Percentiles rank a stretch among this genome's conserved stretches.
phyloP scores from a whole-genome alignment of 371 early-diverging fungal genomes.

The Mortierella sp. region DNA sequence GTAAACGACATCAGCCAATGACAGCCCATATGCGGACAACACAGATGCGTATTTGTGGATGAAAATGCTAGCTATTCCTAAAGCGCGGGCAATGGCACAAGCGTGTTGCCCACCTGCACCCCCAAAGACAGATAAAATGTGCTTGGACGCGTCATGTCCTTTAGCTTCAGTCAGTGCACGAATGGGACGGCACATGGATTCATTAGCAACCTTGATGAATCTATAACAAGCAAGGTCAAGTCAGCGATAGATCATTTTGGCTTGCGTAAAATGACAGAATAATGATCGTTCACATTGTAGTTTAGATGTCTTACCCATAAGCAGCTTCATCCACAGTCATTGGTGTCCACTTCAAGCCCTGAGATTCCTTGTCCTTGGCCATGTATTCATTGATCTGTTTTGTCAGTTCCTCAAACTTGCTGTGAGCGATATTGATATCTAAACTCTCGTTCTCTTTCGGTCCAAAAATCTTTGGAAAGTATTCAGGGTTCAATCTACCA shows the following conservation, averaged over 20 bases:
- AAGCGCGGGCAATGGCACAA: constrained; percentile 90
- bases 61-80: constrained; percentile 87
- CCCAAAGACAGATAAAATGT: constrained; percentile 94
- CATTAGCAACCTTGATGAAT: constrained; percentile 95
- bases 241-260: background rate
- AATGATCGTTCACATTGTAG: background rate
- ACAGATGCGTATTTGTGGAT: constrained; percentile 92
- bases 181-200: constrained; percentile 96
- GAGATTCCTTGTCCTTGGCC: constrained; percentile 56
- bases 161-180: constrained; percentile 94
- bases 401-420: constrained; percentile 76
- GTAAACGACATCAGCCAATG: constrained; percentile 92
- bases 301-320: constrained; percentile 65
- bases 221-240: constrained; percentile 12
- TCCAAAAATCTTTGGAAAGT: constrained; percentile 97
- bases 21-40: constrained; percentile 93
- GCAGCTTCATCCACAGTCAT: constrained; percentile 89
- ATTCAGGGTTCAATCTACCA: constrained; percentile 88
- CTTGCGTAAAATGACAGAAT: background rate
- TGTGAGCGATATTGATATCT: constrained; percentile 74
- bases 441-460: constrained; percentile 86
- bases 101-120: constrained; percentile 97
- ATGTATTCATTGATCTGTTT: constrained; percentile 69
- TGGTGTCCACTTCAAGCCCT: constrained; percentile 33
- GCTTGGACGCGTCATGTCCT: constrained; percentile 90